phyloP scores from a whole-genome alignment of 768 basidiomycete species.

The Boletus reticulatus region DNA sequence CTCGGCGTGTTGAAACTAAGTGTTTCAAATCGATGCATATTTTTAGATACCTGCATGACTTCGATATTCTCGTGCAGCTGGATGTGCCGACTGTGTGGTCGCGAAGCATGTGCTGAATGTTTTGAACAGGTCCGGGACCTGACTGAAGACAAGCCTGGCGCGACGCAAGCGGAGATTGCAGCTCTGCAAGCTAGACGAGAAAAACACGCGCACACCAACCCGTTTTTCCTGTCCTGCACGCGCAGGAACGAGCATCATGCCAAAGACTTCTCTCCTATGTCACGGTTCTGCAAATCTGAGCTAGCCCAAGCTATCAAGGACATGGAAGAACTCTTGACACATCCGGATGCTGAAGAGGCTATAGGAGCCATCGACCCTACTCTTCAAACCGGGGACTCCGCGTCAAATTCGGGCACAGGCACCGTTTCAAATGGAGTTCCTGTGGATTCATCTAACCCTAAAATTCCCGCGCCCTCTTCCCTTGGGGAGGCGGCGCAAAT shows the following conservation, averaged over 20 bases:
- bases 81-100: conserved; percentile 89
- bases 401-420: not conserved
- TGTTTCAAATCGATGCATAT: conserved; percentile 6
- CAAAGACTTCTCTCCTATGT: conserved; percentile 74
- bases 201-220: conserved; percentile 61
- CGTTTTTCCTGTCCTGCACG: conserved; percentile 73
- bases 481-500: conserved; percentile 9
- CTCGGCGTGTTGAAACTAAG: conserved; percentile 1
- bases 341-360: conserved; percentile 29
- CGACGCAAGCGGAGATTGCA: conserved; percentile 46
- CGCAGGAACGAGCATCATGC: conserved; percentile 67
- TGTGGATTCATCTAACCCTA: conserved; percentile 6
- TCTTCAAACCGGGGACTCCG: conserved; percentile 19
- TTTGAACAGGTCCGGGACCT: conserved; percentile 65
- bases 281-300: conserved; percentile 67
- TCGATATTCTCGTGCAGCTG: conserved; percentile 88
- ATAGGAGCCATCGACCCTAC: conserved; percentile 30
- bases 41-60: conserved; percentile 86
- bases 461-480: not conserved
- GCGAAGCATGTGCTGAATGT: conserved; percentile 87
- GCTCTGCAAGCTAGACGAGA: conserved; percentile 54
- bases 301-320: conserved; percentile 61
- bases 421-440: conserved; percentile 10
- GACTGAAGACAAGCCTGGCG: conserved; percentile 51
- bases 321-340: conserved; percentile 58